A percentile compares a stretch with the other conserved stretches of the same genome.
These are phyloP conservation scores for Neocucurbitaria cava DNA, from an alignment of 2,329 filamentous ascomycete genomes.

Conservation along the genomic window DNA sequence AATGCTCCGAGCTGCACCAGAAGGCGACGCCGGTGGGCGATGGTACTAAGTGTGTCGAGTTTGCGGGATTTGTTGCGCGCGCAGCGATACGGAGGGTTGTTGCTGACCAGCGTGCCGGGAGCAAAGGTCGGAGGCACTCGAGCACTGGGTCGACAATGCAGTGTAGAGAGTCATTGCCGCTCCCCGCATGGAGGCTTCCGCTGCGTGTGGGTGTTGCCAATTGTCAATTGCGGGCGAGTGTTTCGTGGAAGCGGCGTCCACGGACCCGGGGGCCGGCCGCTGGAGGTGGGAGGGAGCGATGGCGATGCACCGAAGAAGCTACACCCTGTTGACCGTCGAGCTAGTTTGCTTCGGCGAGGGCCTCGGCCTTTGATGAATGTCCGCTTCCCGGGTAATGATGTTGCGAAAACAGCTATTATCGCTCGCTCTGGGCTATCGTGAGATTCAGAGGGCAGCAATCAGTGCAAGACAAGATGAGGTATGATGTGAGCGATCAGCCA, in stretches of 20 bases:
- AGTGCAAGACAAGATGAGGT: background rate
- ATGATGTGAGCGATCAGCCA: background rate
- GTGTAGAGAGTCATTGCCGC: conserved; percentile 34
- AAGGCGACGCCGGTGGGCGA: background rate
- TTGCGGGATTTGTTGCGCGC: conserved; percentile 3
- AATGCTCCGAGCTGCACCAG: background rate
- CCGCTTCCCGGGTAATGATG: background rate
- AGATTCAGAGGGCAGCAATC: background rate
- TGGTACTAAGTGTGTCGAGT: background rate
- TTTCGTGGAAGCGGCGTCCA: conserved; percentile 16
- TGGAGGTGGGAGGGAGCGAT: conserved; percentile 8
- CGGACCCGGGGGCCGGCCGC: conserved; percentile 13
- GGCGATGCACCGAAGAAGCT: conserved; percentile 9
- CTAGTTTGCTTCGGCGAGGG: background rate
- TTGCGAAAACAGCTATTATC: background rate
- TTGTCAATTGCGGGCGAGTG: no score
- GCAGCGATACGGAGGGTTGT: background rate
- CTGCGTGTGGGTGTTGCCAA: conserved; percentile 7
- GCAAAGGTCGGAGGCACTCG: conserved; percentile 19
- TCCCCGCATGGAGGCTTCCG: conserved; percentile 16
- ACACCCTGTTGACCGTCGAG: background rate
- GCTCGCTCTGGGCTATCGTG: background rate
- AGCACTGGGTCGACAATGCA: conserved; percentile 26
- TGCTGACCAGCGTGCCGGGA: conserved; percentile 3
- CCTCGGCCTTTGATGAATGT: conserved; percentile 1